Base-by-base conservation (phyloP, 2,329 filamentous ascomycete species). In the Colletotrichum echinochloae region DNA sequence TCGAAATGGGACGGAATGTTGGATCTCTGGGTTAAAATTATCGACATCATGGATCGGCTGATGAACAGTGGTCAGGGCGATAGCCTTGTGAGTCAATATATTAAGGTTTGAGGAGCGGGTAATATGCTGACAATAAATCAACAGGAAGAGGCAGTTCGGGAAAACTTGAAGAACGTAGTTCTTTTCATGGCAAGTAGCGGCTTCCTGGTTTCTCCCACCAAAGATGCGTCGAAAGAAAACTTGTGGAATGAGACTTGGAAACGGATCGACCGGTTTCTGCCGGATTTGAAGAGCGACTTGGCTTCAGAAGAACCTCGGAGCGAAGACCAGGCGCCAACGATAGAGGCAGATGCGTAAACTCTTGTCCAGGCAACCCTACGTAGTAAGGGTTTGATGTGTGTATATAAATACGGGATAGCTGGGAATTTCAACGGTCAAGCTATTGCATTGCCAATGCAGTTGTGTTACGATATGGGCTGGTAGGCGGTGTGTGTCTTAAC, bases 31-130 rank as follows among this genome's bases (percentile, higher is more conserved):
- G 83, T 96, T 55, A 92, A 92, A 79, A 97, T 98, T 65, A 88
- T 98, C 74, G 94, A 95, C 75, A 93, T 98, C 64, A 94, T 99
- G 89, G 96, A 99, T 79, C 90, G 96, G 30, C 87, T 99, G 73
- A 97, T 98, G 91, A 97, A 98, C 77, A 96, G 93, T 77, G 95
- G 95, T 0, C 94, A 97, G 80, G 94, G 94, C 30, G 94, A 97
- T 77, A 95, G 92, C 76, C 82, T 97, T 78, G 93, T 95, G 88
- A 82, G 91, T 86, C 52, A 30, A 39, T 26, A 3, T 28, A 2
- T 12, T 30, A 9, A 61, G 23, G 9, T 35, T 60, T 60, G 64
- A 74, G 62, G 18, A 14, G 26, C 9, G 12, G 59, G 23, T 12
- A 18, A 37, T 60, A 56, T 44, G 18, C 30, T 62, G 35, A 75